Evolutionary conservation across 495 filamentous ascomycete genomes (phyloP).

Genomic region (Aspergillus sparsus): DNA sequence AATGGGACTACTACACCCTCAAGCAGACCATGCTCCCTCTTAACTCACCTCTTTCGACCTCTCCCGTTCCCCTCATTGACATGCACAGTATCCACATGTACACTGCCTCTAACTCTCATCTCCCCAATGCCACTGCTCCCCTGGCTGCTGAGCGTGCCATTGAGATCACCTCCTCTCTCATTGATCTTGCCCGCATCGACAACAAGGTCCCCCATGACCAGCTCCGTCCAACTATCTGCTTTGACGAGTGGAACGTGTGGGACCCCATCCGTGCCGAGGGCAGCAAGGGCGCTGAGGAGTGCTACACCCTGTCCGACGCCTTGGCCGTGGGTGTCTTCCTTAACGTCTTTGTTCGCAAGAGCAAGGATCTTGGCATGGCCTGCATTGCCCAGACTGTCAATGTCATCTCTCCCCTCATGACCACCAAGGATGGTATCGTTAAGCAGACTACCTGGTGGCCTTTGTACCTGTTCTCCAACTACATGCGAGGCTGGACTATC

Average conservation of each 20-base stretch:
- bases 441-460: slow-evolving; percentile 83
- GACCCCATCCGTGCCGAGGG: slow-evolving; percentile 72
- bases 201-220: slow-evolving; percentile 57
- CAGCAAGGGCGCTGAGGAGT: slow-evolving; percentile 66
- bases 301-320: slow-evolving; percentile 75
- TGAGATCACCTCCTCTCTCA: slow-evolving; percentile 63
- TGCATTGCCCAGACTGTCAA: slow-evolving; percentile 81
- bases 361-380: slow-evolving; percentile 71
- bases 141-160: slow-evolving; percentile 73
- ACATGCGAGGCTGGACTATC: slow-evolving; percentile 72
- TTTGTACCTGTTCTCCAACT: slow-evolving; percentile 66
- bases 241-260: slow-evolving; percentile 89
- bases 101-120: slow-evolving; percentile 56
- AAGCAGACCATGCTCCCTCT: slow-evolving; percentile 57
- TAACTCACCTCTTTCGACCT: slow-evolving; percentile 42
- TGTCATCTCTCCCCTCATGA: slow-evolving; percentile 77
- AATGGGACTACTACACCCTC: slow-evolving; percentile 73
- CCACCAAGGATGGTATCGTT: slow-evolving; percentile 58
- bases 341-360: slow-evolving; percentile 79
- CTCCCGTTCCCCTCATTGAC: slow-evolving; percentile 60
- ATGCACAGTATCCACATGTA: slow-evolving; percentile 76
- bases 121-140: slow-evolving; percentile 66
- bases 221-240: slow-evolving; percentile 68
- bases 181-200: slow-evolving; percentile 75
- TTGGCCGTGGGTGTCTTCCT: slow-evolving; percentile 72